These are phyloP conservation scores for Acanthamoeba triangularis DNA, from an alignment of 208 protist species.

Conservation along the genomic window DNA sequence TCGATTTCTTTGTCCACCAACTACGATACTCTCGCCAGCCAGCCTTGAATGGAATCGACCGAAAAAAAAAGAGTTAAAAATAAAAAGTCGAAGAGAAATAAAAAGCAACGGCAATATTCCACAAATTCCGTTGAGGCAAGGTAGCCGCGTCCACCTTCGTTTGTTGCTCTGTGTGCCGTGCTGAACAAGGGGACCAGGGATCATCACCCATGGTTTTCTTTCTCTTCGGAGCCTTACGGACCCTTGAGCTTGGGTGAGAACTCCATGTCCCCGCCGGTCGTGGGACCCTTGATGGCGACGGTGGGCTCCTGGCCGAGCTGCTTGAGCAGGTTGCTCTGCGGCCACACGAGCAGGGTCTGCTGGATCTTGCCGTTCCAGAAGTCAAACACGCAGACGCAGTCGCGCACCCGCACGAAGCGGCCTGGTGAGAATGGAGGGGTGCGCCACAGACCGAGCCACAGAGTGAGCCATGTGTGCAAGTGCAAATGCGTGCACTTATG, in stretches of 20 bases:
- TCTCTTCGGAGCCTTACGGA: neutral
- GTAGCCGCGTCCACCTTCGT: neutral
- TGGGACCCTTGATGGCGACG: neutral
- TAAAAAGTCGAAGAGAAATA: too few relatives aligned
- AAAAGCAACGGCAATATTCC: too few relatives aligned
- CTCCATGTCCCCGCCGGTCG: neutral
- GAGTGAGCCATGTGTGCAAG: too few relatives aligned
- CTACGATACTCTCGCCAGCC: neutral
- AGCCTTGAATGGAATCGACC: neutral
- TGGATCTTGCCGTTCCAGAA: slow-evolving; percentile 54
- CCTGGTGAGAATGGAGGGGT: neutral
- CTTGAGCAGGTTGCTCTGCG: slow-evolving; percentile 32
- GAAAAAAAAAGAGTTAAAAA: neutral
- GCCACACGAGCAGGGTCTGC: slow-evolving; percentile 64
- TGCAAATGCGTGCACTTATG: too few relatives aligned
- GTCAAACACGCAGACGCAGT: slow-evolving; percentile 56
- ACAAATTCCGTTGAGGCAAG: neutral
- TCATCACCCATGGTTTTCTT: neutral
- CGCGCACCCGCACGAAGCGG: slow-evolving; percentile 48
- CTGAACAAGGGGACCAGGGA: neutral
- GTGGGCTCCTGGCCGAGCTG: slow-evolving; percentile 43
- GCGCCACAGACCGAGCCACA: neutral
- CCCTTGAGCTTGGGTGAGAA: neutral
- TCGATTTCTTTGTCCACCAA: neutral
- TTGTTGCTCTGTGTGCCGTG: too few relatives aligned